Conservation (phyloP, 139 green algal genomes). For the Dunaliella primolecta region DNA sequence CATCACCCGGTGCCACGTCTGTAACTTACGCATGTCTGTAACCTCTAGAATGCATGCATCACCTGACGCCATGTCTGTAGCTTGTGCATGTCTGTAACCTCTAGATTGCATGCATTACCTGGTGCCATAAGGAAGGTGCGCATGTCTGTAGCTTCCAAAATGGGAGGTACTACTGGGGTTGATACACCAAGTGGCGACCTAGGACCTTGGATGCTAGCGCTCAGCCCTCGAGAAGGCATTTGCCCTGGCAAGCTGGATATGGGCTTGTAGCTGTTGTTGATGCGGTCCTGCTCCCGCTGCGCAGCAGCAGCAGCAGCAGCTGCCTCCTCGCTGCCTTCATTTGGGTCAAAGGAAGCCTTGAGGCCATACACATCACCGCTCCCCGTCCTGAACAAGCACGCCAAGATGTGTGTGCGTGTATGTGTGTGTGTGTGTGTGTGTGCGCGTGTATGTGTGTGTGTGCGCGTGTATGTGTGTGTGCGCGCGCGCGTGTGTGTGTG, state of each 20-base stretch:
- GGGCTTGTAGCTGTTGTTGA: background rate
- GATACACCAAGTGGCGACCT: too few relatives aligned
- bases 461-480: conserved; percentile 1
- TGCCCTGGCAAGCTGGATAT: background rate
- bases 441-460: conserved; percentile 12
- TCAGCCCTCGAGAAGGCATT: background rate
- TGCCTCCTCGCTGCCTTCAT: conserved; percentile 1
- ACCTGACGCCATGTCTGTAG: too few relatives aligned
- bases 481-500: background rate
- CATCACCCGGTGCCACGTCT: too few relatives aligned
- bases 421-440: conserved; percentile 16
- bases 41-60: too few relatives aligned
- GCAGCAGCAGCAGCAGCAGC: background rate
- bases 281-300: background rate
- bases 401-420: background rate
- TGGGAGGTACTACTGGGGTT: background rate
- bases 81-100: too few relatives aligned
- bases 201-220: too few relatives aligned
- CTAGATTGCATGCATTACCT: too few relatives aligned
- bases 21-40: too few relatives aligned
- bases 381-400: too few relatives aligned
- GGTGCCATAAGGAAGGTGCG: conserved; percentile 56
- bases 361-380: conserved; percentile 37
- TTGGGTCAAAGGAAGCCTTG: conserved; percentile 56
- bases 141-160: conserved; percentile 49